These are phyloP conservation scores for Exophiala calicioides DNA, from an alignment of 2,329 filamentous ascomycete genomes.

Conservation along the genomic window DNA sequence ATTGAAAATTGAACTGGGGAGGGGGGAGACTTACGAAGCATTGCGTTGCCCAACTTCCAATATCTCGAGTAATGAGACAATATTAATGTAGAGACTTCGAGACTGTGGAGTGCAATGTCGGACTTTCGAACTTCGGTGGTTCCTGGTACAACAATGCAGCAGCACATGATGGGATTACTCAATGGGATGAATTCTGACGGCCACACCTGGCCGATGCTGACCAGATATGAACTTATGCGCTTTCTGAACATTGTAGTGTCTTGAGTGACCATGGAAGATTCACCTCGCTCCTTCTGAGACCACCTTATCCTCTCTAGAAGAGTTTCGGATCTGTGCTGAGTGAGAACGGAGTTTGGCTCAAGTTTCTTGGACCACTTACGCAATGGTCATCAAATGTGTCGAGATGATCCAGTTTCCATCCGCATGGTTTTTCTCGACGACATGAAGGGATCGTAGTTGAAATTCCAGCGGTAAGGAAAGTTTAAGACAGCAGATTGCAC, in stretches of 20 bases:
- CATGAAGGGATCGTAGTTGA: slow-evolving; percentile 11
- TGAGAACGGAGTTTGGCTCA: not conserved
- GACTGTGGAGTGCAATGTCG: not conserved
- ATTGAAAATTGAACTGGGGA: too few relatives aligned
- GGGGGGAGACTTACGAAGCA: slow-evolving; percentile 13
- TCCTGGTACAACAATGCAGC: slow-evolving; percentile 10
- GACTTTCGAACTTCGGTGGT: not conserved
- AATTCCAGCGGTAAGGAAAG: slow-evolving; percentile 8
- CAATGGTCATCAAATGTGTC: slow-evolving; percentile 15
- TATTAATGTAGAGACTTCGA: slow-evolving; percentile 8
- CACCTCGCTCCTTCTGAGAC: not conserved
- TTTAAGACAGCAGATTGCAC: slow-evolving; percentile 7
- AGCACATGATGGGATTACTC: slow-evolving; percentile 8
- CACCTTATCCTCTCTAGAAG: slow-evolving; percentile 6
- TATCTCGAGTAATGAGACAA: slow-evolving; percentile 10
- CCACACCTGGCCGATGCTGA: slow-evolving; percentile 10
- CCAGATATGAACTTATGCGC: slow-evolving; percentile 5
- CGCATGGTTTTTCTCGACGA: slow-evolving; percentile 2
- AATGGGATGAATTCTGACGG: slow-evolving; percentile 8
- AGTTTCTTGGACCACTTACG: not conserved
- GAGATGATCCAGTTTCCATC: slow-evolving; percentile 16
- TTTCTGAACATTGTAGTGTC: not conserved
- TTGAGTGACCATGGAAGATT: too few relatives aligned
- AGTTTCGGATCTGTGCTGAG: slow-evolving; percentile 3
- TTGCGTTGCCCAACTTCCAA: slow-evolving; percentile 6